Conservation (phyloP, 257 asterid genomes). For the Solanum sparsipilum region DNA sequence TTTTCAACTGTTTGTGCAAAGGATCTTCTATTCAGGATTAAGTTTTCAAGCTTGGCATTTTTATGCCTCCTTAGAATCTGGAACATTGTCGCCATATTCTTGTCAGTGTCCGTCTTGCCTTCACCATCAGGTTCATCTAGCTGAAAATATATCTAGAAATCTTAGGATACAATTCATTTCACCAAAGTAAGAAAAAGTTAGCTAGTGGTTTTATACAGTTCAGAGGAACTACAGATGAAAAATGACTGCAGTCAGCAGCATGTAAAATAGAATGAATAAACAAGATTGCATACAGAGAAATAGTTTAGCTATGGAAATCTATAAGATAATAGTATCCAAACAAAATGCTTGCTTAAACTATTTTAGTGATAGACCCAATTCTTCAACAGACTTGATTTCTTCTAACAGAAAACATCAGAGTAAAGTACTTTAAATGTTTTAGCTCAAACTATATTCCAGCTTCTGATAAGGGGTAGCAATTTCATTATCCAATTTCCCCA, state of each 20-base stretch:
- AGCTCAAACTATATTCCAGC: not conserved
- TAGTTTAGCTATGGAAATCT: not conserved
- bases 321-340: not conserved
- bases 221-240: not conserved
- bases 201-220: not conserved
- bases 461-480: not conserved
- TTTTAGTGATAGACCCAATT: not conserved
- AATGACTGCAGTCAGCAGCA: not conserved
- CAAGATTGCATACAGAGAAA: not conserved
- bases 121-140: conserved; percentile 4
- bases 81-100: conserved; percentile 86
- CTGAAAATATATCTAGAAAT: not conserved
- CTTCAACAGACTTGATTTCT: not conserved
- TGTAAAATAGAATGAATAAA: not conserved
- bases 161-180: not conserved
- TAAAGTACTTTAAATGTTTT: not conserved
- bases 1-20: conserved; percentile 95
- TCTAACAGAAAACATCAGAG: not conserved
- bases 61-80: conserved; percentile 50
- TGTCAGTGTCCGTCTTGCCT: conserved; percentile 78
- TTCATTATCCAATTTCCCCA: not conserved
- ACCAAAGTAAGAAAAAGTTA: not conserved
- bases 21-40: conserved; percentile 55
- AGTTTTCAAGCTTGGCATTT: conserved; percentile 56
- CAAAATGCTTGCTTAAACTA: not conserved